Base-by-base conservation (phyloP, 2,329 filamentous ascomycete genomes). In the Fusarium sp. region DNA sequence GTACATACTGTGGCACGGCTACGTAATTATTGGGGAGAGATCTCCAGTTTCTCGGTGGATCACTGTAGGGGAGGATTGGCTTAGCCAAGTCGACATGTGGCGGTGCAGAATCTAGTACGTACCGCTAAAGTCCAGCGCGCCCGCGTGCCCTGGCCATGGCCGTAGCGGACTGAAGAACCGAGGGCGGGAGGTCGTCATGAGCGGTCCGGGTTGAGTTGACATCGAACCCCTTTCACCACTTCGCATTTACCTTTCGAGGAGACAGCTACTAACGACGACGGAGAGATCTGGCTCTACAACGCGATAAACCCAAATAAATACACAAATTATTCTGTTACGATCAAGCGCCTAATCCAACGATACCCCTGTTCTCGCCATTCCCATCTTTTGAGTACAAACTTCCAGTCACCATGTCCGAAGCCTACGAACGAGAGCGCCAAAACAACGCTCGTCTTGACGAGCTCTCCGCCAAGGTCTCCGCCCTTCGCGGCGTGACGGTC, bases 391-490 rank as follows among this genome's bases (percentile, higher is more conserved):
- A 40, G 47, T 23, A 37, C 27, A 25, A 48, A 35, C n/a, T 22
- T 54, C 25, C 25, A 27, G 25, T 27, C 65, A 49, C 56, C 70
- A 93, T 93, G 90, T 90, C 90, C 46, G 90, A 93, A 78, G 86
- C 90, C 69, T 93, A 92, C 82, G 90, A 93, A 82, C 90, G 90
- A 78, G 90, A 93, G 82, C 86, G 88, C 77, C 96, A 99, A 81
- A 99, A 99, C 83, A 97, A 98, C 82, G 90, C 92, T 71, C 94
- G 95, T 73, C 92, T 99, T 57, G 90, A 95, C 75, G 94, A 97
- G 78, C 91, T 99, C 37, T 92, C 92, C 17, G 87, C 89, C 70
- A 99, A 99, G 82, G 94, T 98, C 56, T 92, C 92, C 19, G 93
- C 94, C 52, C 87, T 99, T 67, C 93, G 95, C 76, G 92, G 92